These are phyloP conservation scores for Paxillus rubicundulus DNA, from an alignment of 768 basidiomycete genomes.

Conservation along the genomic window DNA sequence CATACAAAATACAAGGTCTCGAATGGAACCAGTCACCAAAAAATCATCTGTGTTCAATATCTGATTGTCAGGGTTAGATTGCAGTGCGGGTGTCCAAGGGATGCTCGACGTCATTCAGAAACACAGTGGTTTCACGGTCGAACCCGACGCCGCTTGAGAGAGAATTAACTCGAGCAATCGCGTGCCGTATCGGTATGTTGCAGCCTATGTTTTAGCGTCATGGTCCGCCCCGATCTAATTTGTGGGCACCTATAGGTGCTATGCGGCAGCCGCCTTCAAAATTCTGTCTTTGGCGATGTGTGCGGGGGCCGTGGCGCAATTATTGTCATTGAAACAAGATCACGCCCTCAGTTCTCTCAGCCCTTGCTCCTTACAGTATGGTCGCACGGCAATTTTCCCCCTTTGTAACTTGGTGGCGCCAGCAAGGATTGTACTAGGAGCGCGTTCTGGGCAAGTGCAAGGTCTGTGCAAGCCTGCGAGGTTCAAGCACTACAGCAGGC, in stretches of 20 bases:
- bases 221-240: too few relatives aligned
- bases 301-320: neutral
- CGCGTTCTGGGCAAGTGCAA: neutral
- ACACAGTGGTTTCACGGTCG: neutral
- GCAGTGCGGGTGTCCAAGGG: neutral
- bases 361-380: neutral
- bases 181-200: too few relatives aligned
- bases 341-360: too few relatives aligned
- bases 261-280: neutral
- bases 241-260: neutral
- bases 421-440: neutral
- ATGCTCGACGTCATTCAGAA: neutral
- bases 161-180: too few relatives aligned
- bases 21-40: neutral
- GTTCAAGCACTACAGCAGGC: too few relatives aligned
- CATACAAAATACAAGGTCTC: slow-evolving; percentile 1
- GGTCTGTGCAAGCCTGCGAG: too few relatives aligned
- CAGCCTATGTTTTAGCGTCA: too few relatives aligned
- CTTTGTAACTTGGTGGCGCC: neutral
- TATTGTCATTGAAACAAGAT: neutral
- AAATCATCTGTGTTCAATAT: neutral
- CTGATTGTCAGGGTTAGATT: slow-evolving; percentile 1
- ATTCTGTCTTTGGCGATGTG: neutral
- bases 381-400: too few relatives aligned
- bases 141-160: neutral